Conservation (phyloP, 1,284 basidiomycete species). For the Ganoderma resinaceum region DNA sequence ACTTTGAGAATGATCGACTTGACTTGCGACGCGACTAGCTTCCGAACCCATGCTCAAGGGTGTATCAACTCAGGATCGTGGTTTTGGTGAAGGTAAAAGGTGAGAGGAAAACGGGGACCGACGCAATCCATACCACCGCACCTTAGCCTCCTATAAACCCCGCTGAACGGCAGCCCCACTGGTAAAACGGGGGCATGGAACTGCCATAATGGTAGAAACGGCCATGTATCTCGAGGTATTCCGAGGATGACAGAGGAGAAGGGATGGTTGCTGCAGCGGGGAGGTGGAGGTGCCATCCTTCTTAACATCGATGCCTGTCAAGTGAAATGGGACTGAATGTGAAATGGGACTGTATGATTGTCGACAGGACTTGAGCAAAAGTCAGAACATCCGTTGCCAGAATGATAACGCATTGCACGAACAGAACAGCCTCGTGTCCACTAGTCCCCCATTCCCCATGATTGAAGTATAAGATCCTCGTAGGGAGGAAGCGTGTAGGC, state of each 20-base stretch:
- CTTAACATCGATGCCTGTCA: neutral
- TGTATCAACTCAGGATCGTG: neutral
- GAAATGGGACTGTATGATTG: neutral
- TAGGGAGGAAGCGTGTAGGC: no score
- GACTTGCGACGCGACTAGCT: neutral
- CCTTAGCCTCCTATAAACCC: neutral
- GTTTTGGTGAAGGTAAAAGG: neutral
- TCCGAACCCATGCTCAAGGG: neutral
- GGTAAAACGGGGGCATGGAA: neutral
- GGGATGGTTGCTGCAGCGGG: neutral
- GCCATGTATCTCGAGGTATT: neutral
- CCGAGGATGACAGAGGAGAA: neutral
- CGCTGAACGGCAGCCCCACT: neutral
- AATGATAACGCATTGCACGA: neutral
- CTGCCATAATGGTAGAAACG: neutral
- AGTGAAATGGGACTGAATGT: neutral
- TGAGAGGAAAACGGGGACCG: neutral
- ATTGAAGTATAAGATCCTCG: neutral
- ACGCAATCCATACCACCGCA: neutral
- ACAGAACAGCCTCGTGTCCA: neutral
- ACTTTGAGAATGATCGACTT: neutral
- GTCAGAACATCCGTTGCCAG: neutral
- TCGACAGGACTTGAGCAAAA: neutral
- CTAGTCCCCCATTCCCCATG: neutral
- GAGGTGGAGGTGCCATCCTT: neutral